These are phyloP conservation scores for Aureobasidium vineae DNA, from an alignment of 2,329 filamentous ascomycete species.

Conservation along the genomic window DNA sequence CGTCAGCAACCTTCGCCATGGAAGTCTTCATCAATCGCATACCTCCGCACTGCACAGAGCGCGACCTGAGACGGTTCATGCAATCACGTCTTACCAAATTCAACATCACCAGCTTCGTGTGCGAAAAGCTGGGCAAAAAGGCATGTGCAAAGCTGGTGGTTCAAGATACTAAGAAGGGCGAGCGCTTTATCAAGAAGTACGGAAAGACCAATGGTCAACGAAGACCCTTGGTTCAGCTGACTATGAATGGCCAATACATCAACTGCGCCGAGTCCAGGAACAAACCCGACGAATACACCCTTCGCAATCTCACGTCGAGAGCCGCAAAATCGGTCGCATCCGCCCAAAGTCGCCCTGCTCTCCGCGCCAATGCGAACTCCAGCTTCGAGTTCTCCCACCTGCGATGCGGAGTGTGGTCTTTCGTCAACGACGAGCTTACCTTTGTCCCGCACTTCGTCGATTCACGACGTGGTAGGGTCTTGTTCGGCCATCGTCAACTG, in stretches of 20 bases:
- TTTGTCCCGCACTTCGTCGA: constrained; percentile 47
- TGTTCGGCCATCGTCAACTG: constrained; percentile 35
- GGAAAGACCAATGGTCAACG: constrained; percentile 32
- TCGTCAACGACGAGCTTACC: constrained; percentile 39
- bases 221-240: constrained; percentile 20
- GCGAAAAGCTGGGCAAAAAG: constrained; percentile 46
- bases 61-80: constrained; percentile 45
- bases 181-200: constrained; percentile 45
- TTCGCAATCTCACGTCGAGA: constrained; percentile 33
- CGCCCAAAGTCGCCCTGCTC: background rate
- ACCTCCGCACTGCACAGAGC: constrained; percentile 44
- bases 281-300: constrained; percentile 30
- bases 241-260: constrained; percentile 29
- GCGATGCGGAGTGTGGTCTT: constrained; percentile 49
- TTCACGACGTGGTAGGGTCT: constrained; percentile 42
- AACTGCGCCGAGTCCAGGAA: constrained; percentile 30
- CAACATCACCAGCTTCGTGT: constrained; percentile 45
- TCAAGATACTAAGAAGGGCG: constrained; percentile 41
- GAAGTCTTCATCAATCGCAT: constrained; percentile 50
- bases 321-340: constrained; percentile 27
- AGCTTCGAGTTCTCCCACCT: constrained; percentile 39
- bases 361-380: constrained; percentile 28
- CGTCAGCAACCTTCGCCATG: constrained; percentile 38
- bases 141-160: constrained; percentile 50
- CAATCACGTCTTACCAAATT: constrained; percentile 41